phyloP scores from a whole-genome alignment of 2,329 filamentous ascomycete genomes.

The Cadophora luteo-olivacea region DNA sequence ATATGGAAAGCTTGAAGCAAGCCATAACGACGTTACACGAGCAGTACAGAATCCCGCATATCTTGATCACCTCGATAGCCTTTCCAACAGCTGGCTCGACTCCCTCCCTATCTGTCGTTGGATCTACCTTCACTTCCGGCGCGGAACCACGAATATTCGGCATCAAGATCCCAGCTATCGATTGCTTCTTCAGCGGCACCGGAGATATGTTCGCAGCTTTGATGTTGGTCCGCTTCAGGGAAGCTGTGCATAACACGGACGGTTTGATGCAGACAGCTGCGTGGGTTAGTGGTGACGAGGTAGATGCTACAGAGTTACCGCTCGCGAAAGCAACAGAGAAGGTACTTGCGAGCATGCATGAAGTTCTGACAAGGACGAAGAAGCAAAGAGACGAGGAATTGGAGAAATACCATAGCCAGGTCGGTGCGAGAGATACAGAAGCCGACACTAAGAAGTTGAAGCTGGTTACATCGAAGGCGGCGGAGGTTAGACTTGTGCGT shows the following conservation, averaged over 20 bases:
- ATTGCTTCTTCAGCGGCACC: conserved; percentile 95
- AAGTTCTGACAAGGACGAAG: conserved; percentile 73
- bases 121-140: conserved; percentile 72
- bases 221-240: conserved; percentile 84
- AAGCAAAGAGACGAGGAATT: conserved; percentile 71
- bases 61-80: conserved; percentile 88
- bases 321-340: conserved; percentile 84
- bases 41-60: conserved; percentile 79
- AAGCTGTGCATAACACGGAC: conserved; percentile 67
- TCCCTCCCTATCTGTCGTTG: conserved; percentile 72
- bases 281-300: conserved; percentile 80
- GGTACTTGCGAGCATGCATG: conserved; percentile 92
- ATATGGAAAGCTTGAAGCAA: conserved; percentile 72
- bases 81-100: conserved; percentile 62
- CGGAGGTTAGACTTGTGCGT: conserved; percentile 83
- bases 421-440: conserved; percentile 47
- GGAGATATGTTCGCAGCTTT: conserved; percentile 98
- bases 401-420: conserved; percentile 55
- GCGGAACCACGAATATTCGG: conserved; percentile 83
- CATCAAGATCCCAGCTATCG: conserved; percentile 83
- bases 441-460: conserved; percentile 46
- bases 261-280: conserved; percentile 60
- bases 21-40: conserved; percentile 82
- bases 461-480: conserved; percentile 72
- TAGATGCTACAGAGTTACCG: conserved; percentile 74